phyloP scores from a whole-genome alignment of 2,329 filamentous ascomycete species.

The Aspergillus puulaauensis region DNA sequence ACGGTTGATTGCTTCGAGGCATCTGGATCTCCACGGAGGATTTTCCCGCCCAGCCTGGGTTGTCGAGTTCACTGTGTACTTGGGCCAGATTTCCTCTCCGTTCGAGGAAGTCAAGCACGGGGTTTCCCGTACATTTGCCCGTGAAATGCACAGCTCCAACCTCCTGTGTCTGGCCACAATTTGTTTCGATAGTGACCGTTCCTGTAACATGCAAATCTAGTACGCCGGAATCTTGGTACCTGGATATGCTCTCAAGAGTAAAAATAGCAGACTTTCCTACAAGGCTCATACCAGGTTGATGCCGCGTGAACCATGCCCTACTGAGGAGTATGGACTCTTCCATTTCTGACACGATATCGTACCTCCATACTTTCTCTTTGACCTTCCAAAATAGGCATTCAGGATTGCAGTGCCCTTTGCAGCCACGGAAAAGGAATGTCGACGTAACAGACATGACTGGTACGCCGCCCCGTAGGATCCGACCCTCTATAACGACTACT shows the following conservation, averaged over 20 bases:
- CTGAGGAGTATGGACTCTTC: conserved; percentile 14
- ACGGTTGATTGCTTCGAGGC: conserved; percentile 90
- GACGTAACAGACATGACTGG: conserved; percentile 16
- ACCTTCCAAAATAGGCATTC: conserved; percentile 6
- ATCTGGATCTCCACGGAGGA: conserved; percentile 70
- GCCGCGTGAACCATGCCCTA: conserved; percentile 14
- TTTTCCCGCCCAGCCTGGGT: conserved; percentile 10
- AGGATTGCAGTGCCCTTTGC: neutral
- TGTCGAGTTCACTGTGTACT: conserved; percentile 1
- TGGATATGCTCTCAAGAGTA: conserved; percentile 9
- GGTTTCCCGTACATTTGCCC: conserved; percentile 14
- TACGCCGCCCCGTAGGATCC: conserved; percentile 9
- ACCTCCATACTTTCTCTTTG: conserved; percentile 5
- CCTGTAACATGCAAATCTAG: conserved; percentile 12
- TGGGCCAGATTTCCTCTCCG: conserved; percentile 9
- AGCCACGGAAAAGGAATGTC: conserved; percentile 14
- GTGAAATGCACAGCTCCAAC: conserved; percentile 11
- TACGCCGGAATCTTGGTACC: neutral
- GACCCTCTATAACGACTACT: conserved; percentile 12
- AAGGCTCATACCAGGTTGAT: conserved; percentile 1
- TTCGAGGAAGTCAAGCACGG: conserved; percentile 18
- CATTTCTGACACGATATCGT: conserved; percentile 4
- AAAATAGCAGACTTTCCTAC: conserved; percentile 13
- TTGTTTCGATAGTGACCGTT: neutral
- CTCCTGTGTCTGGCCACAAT: neutral